A percentile compares a stretch with the other conserved stretches of the same genome.
Evolutionary conservation across 202 grass and related monocot genomes (phyloP).

Genomic region (Panicum hallii): DNA sequence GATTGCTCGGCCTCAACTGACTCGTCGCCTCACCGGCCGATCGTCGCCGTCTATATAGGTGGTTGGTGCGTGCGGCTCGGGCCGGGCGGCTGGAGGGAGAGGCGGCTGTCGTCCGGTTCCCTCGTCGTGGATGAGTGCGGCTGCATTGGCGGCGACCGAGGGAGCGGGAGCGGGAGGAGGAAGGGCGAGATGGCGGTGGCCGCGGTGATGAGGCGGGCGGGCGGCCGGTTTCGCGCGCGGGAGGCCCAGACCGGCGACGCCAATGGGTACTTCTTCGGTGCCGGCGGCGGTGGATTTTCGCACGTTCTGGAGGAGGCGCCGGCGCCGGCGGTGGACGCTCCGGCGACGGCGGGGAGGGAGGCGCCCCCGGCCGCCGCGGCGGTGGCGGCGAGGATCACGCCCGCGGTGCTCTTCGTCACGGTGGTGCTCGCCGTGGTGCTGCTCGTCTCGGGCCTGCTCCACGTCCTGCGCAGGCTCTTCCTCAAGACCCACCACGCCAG

Average conservation of each 20-base stretch:
- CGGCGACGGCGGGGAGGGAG: not conserved
- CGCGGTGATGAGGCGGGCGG: slow-evolving; percentile 21
- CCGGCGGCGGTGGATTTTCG: not conserved
- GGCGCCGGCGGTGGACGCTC: not conserved
- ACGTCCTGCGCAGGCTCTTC: slow-evolving; percentile 63
- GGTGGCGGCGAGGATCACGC: slow-evolving; percentile 50
- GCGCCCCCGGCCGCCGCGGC: not conserved
- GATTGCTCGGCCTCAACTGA: slow-evolving; percentile 47
- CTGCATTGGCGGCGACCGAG: not conserved
- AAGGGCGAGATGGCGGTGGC: slow-evolving; percentile 15
- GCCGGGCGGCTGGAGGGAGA: not conserved
- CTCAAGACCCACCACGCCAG: slow-evolving; percentile 59
- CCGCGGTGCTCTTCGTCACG: slow-evolving; percentile 68
- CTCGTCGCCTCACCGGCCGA: no score
- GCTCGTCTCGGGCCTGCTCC: slow-evolving; percentile 61
- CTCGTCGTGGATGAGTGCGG: slow-evolving; percentile 46
- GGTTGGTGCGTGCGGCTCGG: not conserved
- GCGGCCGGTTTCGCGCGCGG: not conserved
- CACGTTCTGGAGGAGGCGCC: not conserved
- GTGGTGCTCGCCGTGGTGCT: slow-evolving; percentile 72
- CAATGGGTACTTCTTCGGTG: not conserved
- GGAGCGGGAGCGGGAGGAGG: not conserved
- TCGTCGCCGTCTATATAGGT: not conserved
- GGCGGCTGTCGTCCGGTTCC: not conserved
- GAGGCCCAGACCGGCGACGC: not conserved